Evolutionary conservation across 2,329 filamentous ascomycete species (phyloP), one percentile per base, ranked within the genome.

Genomic region (Fusarium sublunatum): DNA sequence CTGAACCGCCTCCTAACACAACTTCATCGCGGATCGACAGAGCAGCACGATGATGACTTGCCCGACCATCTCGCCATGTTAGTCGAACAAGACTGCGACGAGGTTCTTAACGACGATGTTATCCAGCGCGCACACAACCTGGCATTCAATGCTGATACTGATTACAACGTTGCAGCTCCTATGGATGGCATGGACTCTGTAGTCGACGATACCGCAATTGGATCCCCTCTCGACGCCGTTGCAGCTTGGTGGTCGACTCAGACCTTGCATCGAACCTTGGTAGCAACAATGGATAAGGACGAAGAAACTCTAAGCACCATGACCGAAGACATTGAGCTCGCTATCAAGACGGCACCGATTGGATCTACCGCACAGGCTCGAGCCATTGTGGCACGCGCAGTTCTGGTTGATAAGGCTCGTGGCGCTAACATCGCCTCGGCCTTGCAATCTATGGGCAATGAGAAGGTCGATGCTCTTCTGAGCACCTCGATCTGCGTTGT

Each of bases 221-320:
- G 91, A 48, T 95, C 92, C 15, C 92, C 93, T 1, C 85, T 97
- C 65, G 94, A 97, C 75, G 93, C 92, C 11, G 86, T 97, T 47
- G 92, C 93, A 7, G 92, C 93, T 3, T 97, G 93, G 93, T 95
- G 89, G 81, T 96, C 93, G 1, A 92, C 87, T 63, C 82, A 89
- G 52, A 82, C 86, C 11, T 78, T 97, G 34, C 91, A 93, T 69
- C 83, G 85, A 54, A 88, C 87, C 3, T 82, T 97, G 26, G 80
- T 87, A 11, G 81, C 81, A 13, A 88, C 85, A 32, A 81, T 96
- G 31, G 83, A 81, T 29, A 83, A 84, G 56, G 80, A 82, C 10
- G 72, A 77, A 15, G 62, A 72, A 19, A 52, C 47, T 6, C 41
- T 65, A 11, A 29, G 44, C 15, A 64, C 63, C 2, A 62, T 56